Percentiles rank a stretch among this genome's conserved stretches.
phyloP scores from a whole-genome alignment of 176 grass and related monocot genomes.

The Eleusine coracana region DNA sequence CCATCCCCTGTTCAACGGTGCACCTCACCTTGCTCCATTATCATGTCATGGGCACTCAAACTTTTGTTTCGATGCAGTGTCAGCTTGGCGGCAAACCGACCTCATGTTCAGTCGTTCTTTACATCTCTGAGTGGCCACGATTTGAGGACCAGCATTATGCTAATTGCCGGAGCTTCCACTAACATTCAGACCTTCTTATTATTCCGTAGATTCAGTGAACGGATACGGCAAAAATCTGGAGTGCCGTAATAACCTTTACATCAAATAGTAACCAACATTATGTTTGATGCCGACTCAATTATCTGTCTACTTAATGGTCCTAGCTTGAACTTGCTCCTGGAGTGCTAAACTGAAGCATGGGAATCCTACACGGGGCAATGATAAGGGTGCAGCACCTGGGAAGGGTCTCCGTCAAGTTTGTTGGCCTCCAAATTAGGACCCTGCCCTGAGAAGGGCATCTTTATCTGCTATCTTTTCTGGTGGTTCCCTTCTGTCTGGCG shows the following conservation, averaged over 20 bases:
- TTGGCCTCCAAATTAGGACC: slow-evolving; percentile 40
- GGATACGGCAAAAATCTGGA: not conserved
- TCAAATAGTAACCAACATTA: not conserved
- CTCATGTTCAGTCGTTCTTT: slow-evolving; percentile 6
- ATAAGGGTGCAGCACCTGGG: slow-evolving; percentile 36
- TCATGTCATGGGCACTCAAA: slow-evolving; percentile 37
- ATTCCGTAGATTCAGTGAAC: slow-evolving; percentile 3
- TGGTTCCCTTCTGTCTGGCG: slow-evolving; percentile 40
- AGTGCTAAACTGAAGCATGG: not conserved
- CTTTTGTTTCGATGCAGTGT: slow-evolving; percentile 34
- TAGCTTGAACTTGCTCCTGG: not conserved
- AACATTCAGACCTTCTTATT: not conserved
- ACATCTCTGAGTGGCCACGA: not conserved
- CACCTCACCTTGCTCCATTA: slow-evolving; percentile 38
- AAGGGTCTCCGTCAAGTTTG: slow-evolving; percentile 39
- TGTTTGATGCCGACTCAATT: not conserved
- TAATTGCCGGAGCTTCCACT: slow-evolving; percentile 22
- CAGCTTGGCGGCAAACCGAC: not conserved
- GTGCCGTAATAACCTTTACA: not conserved
- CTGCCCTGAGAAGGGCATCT: slow-evolving; percentile 34
- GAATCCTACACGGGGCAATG: slow-evolving; percentile 27
- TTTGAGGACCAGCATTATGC: not conserved
- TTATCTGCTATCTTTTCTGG: slow-evolving; percentile 49
- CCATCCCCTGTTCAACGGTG: slow-evolving; percentile 23
- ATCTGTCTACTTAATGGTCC: not conserved